Evolutionary conservation across 306 rosid genomes (phyloP).

Genomic region (Inga laurina): DNA sequence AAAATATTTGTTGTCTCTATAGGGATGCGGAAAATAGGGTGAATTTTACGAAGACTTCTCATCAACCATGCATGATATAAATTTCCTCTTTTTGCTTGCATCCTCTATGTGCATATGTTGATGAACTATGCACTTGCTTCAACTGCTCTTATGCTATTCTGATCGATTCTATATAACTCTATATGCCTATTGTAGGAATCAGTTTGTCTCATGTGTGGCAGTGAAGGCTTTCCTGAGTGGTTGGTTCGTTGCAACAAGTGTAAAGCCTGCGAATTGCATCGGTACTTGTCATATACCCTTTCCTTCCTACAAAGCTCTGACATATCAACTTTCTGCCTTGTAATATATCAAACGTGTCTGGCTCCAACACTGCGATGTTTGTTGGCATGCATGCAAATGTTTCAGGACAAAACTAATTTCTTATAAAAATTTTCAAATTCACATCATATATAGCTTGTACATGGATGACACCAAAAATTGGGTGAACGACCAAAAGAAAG

Average conservation of each 20-base stretch:
- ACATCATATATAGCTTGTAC: not conserved
- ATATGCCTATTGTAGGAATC: slow-evolving; percentile 31
- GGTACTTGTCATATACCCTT: slow-evolving; percentile 29
- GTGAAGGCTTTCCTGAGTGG: slow-evolving; percentile 35
- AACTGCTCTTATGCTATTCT: not conserved
- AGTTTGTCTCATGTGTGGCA: slow-evolving; percentile 48
- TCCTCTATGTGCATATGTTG: not conserved
- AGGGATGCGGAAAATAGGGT: not conserved
- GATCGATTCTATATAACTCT: slow-evolving; percentile 8
- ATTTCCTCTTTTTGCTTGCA: not conserved
- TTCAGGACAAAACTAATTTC: not conserved
- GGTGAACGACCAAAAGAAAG: no score
- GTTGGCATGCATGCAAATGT: not conserved
- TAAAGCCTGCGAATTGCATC: slow-evolving; percentile 34
- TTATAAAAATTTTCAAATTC: not conserved
- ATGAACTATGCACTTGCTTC: not conserved
- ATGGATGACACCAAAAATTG: no score
- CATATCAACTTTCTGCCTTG: not conserved
- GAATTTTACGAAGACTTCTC: not conserved
- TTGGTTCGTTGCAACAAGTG: slow-evolving; percentile 38
- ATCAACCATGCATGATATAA: not conserved
- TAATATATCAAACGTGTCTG: not conserved
- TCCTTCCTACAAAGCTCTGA: not conserved
- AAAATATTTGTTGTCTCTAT: not conserved
- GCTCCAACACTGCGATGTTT: not conserved